A percentile compares a stretch with the other conserved stretches of the same genome.
phyloP scores from a whole-genome alignment of 2,329 filamentous ascomycete species.

The Arthrobotrys megalospora region DNA sequence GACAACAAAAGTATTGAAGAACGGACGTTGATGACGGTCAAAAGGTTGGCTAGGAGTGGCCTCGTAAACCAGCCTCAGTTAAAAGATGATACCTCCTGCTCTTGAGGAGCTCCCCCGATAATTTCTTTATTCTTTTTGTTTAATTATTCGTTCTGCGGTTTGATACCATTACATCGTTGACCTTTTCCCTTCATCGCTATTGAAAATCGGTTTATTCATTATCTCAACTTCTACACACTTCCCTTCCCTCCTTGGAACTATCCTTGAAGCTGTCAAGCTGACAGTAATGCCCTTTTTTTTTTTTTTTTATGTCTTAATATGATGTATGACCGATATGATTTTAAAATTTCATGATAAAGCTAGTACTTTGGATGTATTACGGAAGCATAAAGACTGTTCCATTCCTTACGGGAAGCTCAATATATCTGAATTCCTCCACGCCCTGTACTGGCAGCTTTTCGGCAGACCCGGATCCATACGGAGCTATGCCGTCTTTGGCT shows the following conservation, averaged over 20 bases:
- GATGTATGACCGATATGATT: conserved; percentile 18
- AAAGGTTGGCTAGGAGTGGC: no score
- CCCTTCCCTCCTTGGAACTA: not conserved
- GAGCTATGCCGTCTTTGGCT: no score
- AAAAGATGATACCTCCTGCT: not conserved
- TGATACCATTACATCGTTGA: conserved; percentile 38
- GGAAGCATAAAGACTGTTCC: no score
- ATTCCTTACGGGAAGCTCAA: no score
- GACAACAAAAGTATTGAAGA: no score
- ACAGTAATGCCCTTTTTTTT: not conserved
- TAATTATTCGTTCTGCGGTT: conserved; percentile 28
- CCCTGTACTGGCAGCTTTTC: no score
- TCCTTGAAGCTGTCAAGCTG: not conserved
- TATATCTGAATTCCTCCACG: no score
- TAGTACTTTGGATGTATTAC: not conserved
- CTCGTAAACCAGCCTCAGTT: no score
- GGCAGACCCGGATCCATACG: no score
- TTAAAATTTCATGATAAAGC: not conserved
- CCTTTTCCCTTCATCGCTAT: not conserved
- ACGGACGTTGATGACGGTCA: no score
- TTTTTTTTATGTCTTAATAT: conserved; percentile 3
- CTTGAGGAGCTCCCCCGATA: conserved; percentile 24
- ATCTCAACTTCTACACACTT: not conserved
- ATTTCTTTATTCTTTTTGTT: conserved; percentile 14
- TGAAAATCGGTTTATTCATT: not conserved